Conservation (phyloP, 169 alveolate species). For the Babesia sp. region DNA sequence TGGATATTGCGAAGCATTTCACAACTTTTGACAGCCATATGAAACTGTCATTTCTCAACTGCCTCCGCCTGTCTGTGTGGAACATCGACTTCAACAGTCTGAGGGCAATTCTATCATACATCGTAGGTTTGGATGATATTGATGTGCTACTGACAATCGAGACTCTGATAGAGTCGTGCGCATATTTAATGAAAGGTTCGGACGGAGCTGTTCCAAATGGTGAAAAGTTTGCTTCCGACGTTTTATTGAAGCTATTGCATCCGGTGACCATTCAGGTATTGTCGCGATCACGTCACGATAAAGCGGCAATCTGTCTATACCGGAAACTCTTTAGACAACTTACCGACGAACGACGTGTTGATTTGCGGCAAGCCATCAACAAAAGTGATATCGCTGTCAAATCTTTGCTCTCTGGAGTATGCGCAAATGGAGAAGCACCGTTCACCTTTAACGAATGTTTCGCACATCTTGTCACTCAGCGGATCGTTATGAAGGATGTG, state of each 20-base stretch:
- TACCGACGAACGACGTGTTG: slow-evolving; percentile 1
- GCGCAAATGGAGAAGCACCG: slow-evolving; percentile 1
- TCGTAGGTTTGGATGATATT: slow-evolving; percentile 10
- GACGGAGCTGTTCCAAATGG: slow-evolving; percentile 11
- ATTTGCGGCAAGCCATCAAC: slow-evolving; percentile 9
- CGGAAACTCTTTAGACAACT: slow-evolving; percentile 5
- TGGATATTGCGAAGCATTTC: slow-evolving; percentile 6
- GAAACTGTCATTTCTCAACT: slow-evolving; percentile 22
- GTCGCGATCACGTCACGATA: slow-evolving; percentile 15
- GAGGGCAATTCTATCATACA: slow-evolving; percentile 13
- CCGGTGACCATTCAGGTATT: slow-evolving; percentile 19
- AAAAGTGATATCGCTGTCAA: slow-evolving; percentile 25
- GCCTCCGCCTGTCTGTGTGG: slow-evolving; percentile 27
- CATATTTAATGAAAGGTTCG: slow-evolving; percentile 10
- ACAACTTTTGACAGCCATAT: neutral
- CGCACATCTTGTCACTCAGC: slow-evolving; percentile 30
- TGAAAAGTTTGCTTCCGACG: slow-evolving; percentile 9
- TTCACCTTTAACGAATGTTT: slow-evolving; percentile 39
- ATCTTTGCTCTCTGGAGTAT: slow-evolving; percentile 11
- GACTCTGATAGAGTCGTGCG: slow-evolving; percentile 28
- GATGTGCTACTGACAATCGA: slow-evolving; percentile 23
- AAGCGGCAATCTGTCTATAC: slow-evolving; percentile 13
- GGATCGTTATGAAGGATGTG: neutral
- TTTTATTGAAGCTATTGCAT: slow-evolving; percentile 1
- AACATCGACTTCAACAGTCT: slow-evolving; percentile 32